Base-by-base conservation (phyloP, 2,329 filamentous ascomycete species). In the Epichloe coenophiala region DNA sequence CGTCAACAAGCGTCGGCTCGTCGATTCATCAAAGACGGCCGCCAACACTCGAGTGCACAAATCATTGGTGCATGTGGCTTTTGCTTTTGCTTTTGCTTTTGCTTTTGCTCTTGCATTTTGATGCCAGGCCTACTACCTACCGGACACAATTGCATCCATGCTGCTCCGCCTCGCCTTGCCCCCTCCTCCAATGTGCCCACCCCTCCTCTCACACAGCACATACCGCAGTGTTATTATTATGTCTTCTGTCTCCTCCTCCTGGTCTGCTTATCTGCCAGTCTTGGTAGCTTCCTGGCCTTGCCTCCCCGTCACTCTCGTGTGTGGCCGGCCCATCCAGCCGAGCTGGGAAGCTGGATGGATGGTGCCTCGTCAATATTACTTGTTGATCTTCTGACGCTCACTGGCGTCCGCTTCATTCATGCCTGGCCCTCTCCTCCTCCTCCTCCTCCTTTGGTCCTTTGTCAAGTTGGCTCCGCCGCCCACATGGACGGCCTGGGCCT, bases 381-480 rank as follows among this genome's bases (percentile, higher is more conserved):
- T 15, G 9, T 45, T 46, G 27, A 52, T 49, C 47, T 49, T 46
- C 50, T 46, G 50, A 46, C 50, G 35, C 42, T 27, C 19, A 9
- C 36, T 51, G 46, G 46, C 42, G 46, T 51, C 42, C 5, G 40
- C 45, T 48, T 48, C 36, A 51, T 48, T 45, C 27, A 51, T 48
- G 13, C 21, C 45, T 31, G 35, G 19, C 35, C 45, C 5, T 45
- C 12, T 15, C 17, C 17, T 17, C 17, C 17, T 17, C 17, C 17
- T 17, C 21, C 31, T 42, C 37, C 35, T 51, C 42, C 27, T 19
- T 37, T 43, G 9, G 8, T 51, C 37, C 27, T 19, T 48, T 38
- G 35, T 27, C 27, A 27, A 27, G 27, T 27, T 27, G 27, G 27
- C 27, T 27, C 27, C 8, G 12, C 44, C 41, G 50, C 37, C 49